Conservation (phyloP, 805 yeast species). For the Yamadazyma nakazawae region DNA sequence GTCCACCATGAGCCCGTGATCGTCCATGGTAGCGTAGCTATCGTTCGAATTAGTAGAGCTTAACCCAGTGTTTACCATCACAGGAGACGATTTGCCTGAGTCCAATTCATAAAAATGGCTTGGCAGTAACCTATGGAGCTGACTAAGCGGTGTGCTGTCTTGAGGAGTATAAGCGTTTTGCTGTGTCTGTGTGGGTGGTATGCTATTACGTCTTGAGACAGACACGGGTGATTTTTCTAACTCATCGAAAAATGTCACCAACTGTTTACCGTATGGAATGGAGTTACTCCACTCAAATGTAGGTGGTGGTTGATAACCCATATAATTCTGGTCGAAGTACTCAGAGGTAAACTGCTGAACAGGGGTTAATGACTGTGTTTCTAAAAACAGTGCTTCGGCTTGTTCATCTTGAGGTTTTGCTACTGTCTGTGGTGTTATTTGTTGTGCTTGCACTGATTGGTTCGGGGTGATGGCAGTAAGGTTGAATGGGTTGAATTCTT, state of each 20-base stretch:
- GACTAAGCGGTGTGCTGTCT: not conserved
- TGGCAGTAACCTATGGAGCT: not conserved
- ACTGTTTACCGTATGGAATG: constrained; percentile 9
- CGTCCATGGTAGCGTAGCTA: constrained; percentile 1
- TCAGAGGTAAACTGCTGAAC: not conserved
- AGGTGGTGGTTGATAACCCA: constrained; percentile 1
- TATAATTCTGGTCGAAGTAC: not conserved
- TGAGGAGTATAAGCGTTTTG: not conserved
- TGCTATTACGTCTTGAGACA: constrained; percentile 13
- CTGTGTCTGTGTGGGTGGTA: not conserved
- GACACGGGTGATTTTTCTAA: constrained; percentile 15
- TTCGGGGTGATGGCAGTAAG: not conserved
- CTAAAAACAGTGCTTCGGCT: not conserved
- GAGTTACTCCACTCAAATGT: constrained; percentile 15
- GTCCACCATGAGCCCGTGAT: not conserved
- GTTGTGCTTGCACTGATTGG: not conserved
- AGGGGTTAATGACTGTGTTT: not conserved
- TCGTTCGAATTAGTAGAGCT: not conserved
- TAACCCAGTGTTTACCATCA: constrained; percentile 6
- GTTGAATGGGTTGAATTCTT: constrained; percentile 10
- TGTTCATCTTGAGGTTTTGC: too few species aligned
- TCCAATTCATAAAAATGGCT: constrained; percentile 10
- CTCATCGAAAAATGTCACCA: constrained; percentile 13
- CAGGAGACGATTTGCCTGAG: constrained; percentile 17
- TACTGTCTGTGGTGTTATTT: not conserved